Conservation (phyloP, 2,329 filamentous ascomycete species). For the Fusarium luffae region DNA sequence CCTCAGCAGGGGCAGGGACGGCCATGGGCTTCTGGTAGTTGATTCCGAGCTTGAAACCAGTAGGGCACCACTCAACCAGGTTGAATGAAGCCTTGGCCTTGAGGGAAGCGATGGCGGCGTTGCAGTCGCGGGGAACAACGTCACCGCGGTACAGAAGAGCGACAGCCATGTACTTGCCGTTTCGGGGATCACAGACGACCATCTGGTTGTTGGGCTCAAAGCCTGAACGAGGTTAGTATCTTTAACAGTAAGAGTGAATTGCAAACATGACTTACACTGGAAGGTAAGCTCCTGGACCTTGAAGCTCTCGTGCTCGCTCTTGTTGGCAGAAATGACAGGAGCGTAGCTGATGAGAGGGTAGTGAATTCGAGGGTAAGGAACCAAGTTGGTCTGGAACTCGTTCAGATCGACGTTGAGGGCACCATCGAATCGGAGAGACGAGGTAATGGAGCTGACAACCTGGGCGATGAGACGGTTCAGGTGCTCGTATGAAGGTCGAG, state of each 20-base stretch:
- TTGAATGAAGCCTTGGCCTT: conserved; percentile 80
- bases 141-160: conserved; percentile 78
- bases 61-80: conserved; percentile 80
- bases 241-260: background rate
- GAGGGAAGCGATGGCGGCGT: conserved; percentile 71
- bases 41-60: conserved; percentile 80
- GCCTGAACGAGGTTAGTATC: conserved; percentile 58
- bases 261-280: conserved; percentile 66
- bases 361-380: conserved; percentile 79
- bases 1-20: conserved; percentile 63
- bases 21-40: conserved; percentile 76
- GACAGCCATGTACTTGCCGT: conserved; percentile 82
- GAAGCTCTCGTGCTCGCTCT: conserved; percentile 88
- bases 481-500: conserved; percentile 76
- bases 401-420: conserved; percentile 79
- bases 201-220: conserved; percentile 84
- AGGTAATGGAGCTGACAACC: conserved; percentile 80
- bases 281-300: conserved; percentile 82
- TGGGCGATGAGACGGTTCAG: conserved; percentile 79
- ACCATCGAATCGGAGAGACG: conserved; percentile 77
- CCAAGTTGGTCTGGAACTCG: conserved; percentile 82
- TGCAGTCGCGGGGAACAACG: conserved; percentile 76
- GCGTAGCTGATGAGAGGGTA: conserved; percentile 80
- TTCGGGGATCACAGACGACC: conserved; percentile 79
- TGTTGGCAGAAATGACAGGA: conserved; percentile 76